A percentile compares a stretch with the other conserved stretches of the same genome.
Evolutionary conservation across 768 basidiomycete species (phyloP).

Genomic region (Psilocybe cyanescens): DNA sequence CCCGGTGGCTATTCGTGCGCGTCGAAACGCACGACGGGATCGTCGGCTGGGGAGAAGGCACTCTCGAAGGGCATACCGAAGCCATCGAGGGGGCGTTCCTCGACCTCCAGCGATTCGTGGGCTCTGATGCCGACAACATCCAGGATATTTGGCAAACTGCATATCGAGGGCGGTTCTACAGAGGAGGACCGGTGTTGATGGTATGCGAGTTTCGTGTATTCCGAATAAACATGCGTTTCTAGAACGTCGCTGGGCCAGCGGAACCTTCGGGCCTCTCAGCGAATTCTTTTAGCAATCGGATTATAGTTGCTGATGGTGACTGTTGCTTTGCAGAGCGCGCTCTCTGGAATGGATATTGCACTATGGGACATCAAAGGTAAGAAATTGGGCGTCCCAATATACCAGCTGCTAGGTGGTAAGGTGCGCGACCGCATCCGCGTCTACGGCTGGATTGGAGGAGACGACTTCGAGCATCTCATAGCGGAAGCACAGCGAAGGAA

Average conservation of each 20-base stretch:
- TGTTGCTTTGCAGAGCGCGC: slow-evolving; percentile 40
- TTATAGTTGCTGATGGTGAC: not conserved
- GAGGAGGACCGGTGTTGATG: slow-evolving; percentile 75
- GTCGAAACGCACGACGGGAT: slow-evolving; percentile 66
- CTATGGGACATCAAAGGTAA: slow-evolving; percentile 85
- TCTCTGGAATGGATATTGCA: slow-evolving; percentile 69
- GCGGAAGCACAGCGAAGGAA: slow-evolving; percentile 56
- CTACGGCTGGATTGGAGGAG: slow-evolving; percentile 65
- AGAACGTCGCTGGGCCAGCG: not conserved
- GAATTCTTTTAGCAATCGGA: too few species aligned
- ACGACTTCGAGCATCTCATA: slow-evolving; percentile 54
- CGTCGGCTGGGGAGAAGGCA: slow-evolving; percentile 78
- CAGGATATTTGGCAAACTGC: slow-evolving; percentile 76
- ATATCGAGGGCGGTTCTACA: slow-evolving; percentile 71
- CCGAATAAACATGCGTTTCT: too few species aligned
- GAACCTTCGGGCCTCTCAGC: too few species aligned
- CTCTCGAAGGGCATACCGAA: slow-evolving; percentile 75
- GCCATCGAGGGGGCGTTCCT: slow-evolving; percentile 69
- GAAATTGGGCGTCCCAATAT: slow-evolving; percentile 65
- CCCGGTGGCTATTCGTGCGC: slow-evolving; percentile 75
- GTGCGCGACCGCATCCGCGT: slow-evolving; percentile 63
- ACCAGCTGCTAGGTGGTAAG: slow-evolving; percentile 71
- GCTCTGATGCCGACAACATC: slow-evolving; percentile 66
- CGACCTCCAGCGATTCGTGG: slow-evolving; percentile 65
- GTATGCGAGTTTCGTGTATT: slow-evolving; percentile 26